Evolutionary conservation across 495 filamentous ascomycete genomes (phyloP).

Genomic region (Pyronema domesticum): DNA sequence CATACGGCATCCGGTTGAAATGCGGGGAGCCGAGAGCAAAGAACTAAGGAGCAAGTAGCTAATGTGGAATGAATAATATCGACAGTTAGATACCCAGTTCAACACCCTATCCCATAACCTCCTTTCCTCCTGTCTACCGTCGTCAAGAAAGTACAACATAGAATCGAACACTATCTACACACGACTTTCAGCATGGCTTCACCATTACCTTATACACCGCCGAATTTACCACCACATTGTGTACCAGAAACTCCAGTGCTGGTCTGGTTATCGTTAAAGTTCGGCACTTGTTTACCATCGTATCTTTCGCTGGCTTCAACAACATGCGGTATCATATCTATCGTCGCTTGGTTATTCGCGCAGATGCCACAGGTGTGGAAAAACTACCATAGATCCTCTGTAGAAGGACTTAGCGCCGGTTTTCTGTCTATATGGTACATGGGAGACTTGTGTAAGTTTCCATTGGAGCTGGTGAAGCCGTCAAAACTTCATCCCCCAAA

Average conservation of each 20-base stretch:
- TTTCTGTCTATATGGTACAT: constrained; percentile 55
- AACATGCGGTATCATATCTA: constrained; percentile 44
- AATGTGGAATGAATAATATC: background rate
- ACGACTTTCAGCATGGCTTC: background rate
- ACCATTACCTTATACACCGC: background rate
- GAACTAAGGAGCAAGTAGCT: background rate
- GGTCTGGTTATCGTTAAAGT: constrained; percentile 37
- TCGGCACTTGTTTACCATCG: constrained; percentile 51
- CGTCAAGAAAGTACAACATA: background rate
- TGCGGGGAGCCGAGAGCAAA: too few relatives aligned
- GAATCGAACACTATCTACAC: background rate
- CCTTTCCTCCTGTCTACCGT: background rate
- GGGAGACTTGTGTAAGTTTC: constrained; percentile 38
- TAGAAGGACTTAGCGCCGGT: constrained; percentile 48
- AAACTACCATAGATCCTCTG: constrained; percentile 47
- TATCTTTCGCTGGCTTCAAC: constrained; percentile 48
- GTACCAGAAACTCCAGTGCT: constrained; percentile 43
- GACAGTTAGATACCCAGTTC: background rate
- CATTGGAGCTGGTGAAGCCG: too few relatives aligned
- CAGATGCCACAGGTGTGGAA: constrained; percentile 60
- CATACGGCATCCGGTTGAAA: background rate
- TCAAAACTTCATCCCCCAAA: too few relatives aligned
- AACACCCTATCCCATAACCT: background rate
- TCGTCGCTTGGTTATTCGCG: constrained; percentile 59
- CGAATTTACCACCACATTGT: constrained; percentile 40